Conservation (phyloP, 106 monocot genomes). For the Xerophyta viscosa region DNA sequence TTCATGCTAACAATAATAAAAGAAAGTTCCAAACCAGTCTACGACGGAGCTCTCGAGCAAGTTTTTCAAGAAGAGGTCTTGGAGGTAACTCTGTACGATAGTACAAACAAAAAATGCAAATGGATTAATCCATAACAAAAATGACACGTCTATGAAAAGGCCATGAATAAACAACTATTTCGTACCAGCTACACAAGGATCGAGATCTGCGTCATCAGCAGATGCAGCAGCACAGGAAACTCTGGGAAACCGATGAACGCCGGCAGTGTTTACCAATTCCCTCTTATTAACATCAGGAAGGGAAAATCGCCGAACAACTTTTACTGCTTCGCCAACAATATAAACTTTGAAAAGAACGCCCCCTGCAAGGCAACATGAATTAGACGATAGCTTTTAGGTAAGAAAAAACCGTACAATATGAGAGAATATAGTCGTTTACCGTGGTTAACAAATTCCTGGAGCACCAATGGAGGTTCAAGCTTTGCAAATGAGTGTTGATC, state of each 20-base stretch:
- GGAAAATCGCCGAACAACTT: conserved; percentile 76
- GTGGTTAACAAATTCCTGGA: conserved; percentile 98
- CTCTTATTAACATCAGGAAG: conserved; percentile 63
- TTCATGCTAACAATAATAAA: too few species aligned
- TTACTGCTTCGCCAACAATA: conserved; percentile 79
- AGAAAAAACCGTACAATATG: not conserved
- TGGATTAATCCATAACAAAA: not conserved
- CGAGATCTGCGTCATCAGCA: conserved; percentile 82
- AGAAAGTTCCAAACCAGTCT: too few species aligned
- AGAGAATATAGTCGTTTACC: too few species aligned
- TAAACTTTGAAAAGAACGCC: conserved; percentile 91
- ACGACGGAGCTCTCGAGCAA: conserved; percentile 74
- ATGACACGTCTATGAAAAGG: not conserved
- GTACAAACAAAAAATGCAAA: not conserved
- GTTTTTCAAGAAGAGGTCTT: conserved; percentile 65
- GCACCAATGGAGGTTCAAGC: conserved; percentile 82
- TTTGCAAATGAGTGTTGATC: conserved; percentile 65
- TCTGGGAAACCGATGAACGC: conserved; percentile 69
- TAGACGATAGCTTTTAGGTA: not conserved
- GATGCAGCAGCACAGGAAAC: conserved; percentile 90
- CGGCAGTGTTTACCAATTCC: conserved; percentile 45
- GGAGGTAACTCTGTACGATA: conserved; percentile 67
- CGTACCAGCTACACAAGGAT: conserved; percentile 69
- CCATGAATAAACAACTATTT: not conserved
- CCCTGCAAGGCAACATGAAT: conserved; percentile 25